These are phyloP conservation scores for Trebouxia sp. DNA, from an alignment of 139 green algal genomes.

Conservation along the genomic window DNA sequence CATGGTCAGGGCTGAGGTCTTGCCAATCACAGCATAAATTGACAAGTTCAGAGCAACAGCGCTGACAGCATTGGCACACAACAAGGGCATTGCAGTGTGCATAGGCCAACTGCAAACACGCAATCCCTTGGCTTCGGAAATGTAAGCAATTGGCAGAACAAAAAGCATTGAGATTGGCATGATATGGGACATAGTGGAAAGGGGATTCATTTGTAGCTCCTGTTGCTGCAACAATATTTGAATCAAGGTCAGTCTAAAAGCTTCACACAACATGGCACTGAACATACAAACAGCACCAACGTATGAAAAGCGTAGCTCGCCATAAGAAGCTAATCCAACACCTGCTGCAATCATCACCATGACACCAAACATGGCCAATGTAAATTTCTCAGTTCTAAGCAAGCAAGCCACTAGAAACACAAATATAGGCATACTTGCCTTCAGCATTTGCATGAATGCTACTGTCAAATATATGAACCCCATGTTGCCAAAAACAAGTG, in stretches of 20 bases:
- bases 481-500: slow-evolving; percentile 16
- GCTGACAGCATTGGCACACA: background rate
- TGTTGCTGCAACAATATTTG: slow-evolving; percentile 88
- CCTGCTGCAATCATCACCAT: slow-evolving; percentile 61
- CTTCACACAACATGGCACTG: slow-evolving; percentile 68
- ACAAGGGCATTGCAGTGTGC: background rate
- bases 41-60: slow-evolving; percentile 15
- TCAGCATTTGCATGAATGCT: slow-evolving; percentile 57
- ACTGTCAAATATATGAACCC: slow-evolving; percentile 21
- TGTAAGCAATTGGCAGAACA: background rate
- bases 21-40: slow-evolving; percentile 1
- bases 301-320: slow-evolving; percentile 83
- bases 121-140: background rate
- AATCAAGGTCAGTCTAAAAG: slow-evolving; percentile 76
- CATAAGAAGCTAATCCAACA: slow-evolving; percentile 57
- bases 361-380: slow-evolving; percentile 39
- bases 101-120: background rate
- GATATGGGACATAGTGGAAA: slow-evolving; percentile 64
- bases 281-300: slow-evolving; percentile 90
- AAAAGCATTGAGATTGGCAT: slow-evolving; percentile 48
- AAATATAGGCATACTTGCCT: slow-evolving; percentile 59
- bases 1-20: background rate
- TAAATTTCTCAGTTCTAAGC: slow-evolving; percentile 54
- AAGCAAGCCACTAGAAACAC: slow-evolving; percentile 53
- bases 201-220: slow-evolving; percentile 54